Evolutionary conservation across 2,329 filamentous ascomycete species (phyloP).

Genomic region (Fusarium liriodendri): DNA sequence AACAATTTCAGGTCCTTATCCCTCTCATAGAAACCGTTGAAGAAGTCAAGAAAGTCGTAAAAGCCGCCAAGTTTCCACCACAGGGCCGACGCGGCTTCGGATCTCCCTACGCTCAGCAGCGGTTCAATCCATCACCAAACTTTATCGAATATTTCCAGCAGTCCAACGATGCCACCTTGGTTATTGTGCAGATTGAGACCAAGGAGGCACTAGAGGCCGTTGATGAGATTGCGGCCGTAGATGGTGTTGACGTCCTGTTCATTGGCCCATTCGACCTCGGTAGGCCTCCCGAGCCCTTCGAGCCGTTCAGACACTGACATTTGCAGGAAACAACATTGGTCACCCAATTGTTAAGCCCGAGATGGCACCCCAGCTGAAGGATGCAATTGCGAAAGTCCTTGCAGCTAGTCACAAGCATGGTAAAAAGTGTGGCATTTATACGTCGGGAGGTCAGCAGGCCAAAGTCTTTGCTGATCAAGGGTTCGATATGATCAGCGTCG

Average conservation of each 20-base stretch:
- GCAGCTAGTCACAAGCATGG: background rate
- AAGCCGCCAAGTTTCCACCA: background rate
- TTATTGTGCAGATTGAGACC: background rate
- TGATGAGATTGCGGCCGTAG: background rate
- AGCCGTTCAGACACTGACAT: too few relatives aligned
- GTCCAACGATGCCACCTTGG: background rate
- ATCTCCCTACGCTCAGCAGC: background rate
- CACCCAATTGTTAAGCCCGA: background rate
- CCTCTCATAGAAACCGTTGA: background rate
- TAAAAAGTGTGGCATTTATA: background rate
- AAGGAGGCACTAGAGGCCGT: background rate
- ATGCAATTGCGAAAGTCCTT: background rate
- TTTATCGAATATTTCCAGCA: background rate
- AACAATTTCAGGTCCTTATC: background rate
- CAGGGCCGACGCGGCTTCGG: background rate
- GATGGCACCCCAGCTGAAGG: background rate
- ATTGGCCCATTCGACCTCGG: background rate
- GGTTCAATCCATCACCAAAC: background rate
- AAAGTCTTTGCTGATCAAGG: background rate
- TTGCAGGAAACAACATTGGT: background rate
- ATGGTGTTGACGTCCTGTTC: background rate
- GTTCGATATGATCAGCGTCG: background rate
- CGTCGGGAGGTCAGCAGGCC: background rate
- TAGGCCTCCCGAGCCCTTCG: background rate
- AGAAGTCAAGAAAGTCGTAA: background rate